Evolutionary conservation across 2,329 filamentous ascomycete species (phyloP), one percentile per base, ranked within the genome.

Genomic region (Pseudocercospora eumusae): DNA sequence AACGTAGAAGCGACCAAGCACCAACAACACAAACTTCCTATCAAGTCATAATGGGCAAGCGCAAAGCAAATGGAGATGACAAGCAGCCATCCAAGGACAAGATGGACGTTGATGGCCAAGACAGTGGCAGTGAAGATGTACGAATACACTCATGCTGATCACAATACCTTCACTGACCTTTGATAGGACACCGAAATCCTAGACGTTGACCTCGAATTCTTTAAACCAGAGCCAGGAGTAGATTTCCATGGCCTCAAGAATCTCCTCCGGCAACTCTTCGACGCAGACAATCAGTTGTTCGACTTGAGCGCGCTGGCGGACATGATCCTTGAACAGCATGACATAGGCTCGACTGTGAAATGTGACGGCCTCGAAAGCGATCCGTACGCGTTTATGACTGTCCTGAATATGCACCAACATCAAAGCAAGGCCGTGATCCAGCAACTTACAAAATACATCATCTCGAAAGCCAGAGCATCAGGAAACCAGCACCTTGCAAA

Each of bases 151-250:
- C 9, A 28, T 3, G 13, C 31, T 20, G 1, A 2, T 49, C 13
- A 10, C n/a, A 62, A 57, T 11, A n/a, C 28, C 45, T 25, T 42
- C 44, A 65, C 27, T 68, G n/a, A 61, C 28, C 7, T 2, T 40
- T 55, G 42, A 13, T 63, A 96, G 91, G 91, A 96, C 72, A 89
- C 92, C 73, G 90, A 96, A 74, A 89, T 93, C 76, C 87, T 99
- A 68, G 89, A 98, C 74, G 92, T 98, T 61, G 93, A 98, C 68
- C 99, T 99, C 73, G 95, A 99, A 80, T 98, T 92, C 90, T 99
- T 98, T 81, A 96, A 97, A 78, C 96, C 93, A 65, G 89, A 95
- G 70, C 83, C 90, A 1, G 86, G 90, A 7, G 84, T 96, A 70
- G 95, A 99, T 77, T 98, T 98, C 77, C 93, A 98, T 78, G 95